Conservation (phyloP, 768 basidiomycete genomes). For the Kwoniella sp. region DNA sequence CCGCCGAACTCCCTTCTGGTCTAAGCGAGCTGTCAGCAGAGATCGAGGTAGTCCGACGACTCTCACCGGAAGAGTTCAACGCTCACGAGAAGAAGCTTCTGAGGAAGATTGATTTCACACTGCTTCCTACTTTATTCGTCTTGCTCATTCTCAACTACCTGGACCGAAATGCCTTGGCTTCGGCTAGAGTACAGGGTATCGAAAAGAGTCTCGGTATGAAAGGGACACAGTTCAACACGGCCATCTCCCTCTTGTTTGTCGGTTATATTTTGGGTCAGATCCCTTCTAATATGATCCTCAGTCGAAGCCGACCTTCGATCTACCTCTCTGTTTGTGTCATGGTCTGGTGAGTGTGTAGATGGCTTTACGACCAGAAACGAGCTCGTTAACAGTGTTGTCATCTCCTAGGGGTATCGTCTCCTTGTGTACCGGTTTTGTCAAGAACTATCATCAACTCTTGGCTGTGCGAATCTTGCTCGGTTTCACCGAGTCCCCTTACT, state of each 20-base stretch:
- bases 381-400: neutral
- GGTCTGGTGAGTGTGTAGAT: slow-evolving; percentile 7
- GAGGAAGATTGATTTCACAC: slow-evolving; percentile 36
- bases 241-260: slow-evolving; percentile 47
- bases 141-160: slow-evolving; percentile 38
- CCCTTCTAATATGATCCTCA: slow-evolving; percentile 46
- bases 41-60: slow-evolving; percentile 17
- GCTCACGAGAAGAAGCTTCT: slow-evolving; percentile 27
- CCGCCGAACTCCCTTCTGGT: neutral
- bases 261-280: slow-evolving; percentile 46
- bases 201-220: slow-evolving; percentile 38
- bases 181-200: slow-evolving; percentile 45
- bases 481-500: slow-evolving; percentile 44
- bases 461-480: slow-evolving; percentile 45
- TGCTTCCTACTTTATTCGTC: slow-evolving; percentile 35
- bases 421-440: slow-evolving; percentile 35
- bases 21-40: slow-evolving; percentile 16
- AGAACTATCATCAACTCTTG: slow-evolving; percentile 33
- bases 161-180: slow-evolving; percentile 45
- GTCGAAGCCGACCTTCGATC: slow-evolving; percentile 27
- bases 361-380: neutral
- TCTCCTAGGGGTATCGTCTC: slow-evolving; percentile 22
- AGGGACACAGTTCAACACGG: slow-evolving; percentile 34
- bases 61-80: slow-evolving; percentile 29
- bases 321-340: slow-evolving; percentile 19